Percentiles rank a stretch among this genome's conserved stretches.
Evolutionary conservation across 345 rosid species (phyloP).

Genomic region (Euphorbia peplus): DNA sequence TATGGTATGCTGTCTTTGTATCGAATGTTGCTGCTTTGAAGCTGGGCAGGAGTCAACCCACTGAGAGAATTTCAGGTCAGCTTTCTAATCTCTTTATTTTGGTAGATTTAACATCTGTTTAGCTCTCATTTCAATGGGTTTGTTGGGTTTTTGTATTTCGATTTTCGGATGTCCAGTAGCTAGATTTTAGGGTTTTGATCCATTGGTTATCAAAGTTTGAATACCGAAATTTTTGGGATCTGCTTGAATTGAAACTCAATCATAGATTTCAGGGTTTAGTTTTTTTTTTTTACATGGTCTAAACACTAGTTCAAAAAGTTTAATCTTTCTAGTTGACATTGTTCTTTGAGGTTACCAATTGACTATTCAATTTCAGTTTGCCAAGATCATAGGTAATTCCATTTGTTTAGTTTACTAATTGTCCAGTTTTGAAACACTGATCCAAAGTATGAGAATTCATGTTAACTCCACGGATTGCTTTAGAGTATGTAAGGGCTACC

Average conservation of each 20-base stretch:
- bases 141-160: conserved; percentile 2
- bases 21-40: conserved; percentile 48
- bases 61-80: conserved; percentile 90
- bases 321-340: background rate
- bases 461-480: background rate
- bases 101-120: background rate
- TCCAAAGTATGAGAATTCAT: background rate
- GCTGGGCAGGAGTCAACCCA: conserved; percentile 63
- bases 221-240: background rate
- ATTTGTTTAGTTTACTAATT: background rate
- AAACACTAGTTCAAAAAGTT: background rate
- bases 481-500: background rate
- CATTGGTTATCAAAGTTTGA: background rate
- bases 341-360: background rate
- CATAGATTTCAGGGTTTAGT: background rate
- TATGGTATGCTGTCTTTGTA: conserved; percentile 31
- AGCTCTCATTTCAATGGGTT: background rate
- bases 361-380: background rate
- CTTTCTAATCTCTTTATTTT: conserved; percentile 8
- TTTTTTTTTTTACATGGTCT: background rate
- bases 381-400: background rate
- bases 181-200: conserved; percentile 9
- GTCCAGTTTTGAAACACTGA: background rate
- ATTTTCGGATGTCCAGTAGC: background rate
- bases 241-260: background rate